These are phyloP conservation scores for Tillandsia fasciculata DNA, from an alignment of 176 grass and related monocot species.

Conservation along the genomic window DNA sequence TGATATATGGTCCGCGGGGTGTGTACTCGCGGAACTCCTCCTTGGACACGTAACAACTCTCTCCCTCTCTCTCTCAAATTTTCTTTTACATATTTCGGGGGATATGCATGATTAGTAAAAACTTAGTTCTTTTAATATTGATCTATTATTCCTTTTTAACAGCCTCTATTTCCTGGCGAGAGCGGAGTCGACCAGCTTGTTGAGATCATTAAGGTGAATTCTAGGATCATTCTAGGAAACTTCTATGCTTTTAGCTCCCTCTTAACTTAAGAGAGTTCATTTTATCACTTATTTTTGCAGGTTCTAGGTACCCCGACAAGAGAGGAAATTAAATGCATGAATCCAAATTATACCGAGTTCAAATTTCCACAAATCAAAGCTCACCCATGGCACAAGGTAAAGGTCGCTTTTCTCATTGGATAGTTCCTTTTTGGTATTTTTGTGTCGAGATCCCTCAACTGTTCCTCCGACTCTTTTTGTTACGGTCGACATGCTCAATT, in stretches of 20 bases:
- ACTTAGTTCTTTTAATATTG: no score
- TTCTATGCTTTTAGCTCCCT: background rate
- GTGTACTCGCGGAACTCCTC: constrained; percentile 64
- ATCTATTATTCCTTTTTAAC: constrained; percentile 12
- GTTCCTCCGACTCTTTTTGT: no score
- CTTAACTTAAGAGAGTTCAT: background rate
- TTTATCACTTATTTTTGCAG: background rate
- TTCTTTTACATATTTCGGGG: background rate
- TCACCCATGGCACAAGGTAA: constrained; percentile 18
- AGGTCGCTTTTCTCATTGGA: background rate
- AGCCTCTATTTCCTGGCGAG: constrained; percentile 60
- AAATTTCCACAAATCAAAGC: constrained; percentile 23
- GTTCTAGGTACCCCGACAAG: constrained; percentile 17
- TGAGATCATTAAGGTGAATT: constrained; percentile 47
- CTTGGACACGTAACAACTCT: constrained; percentile 45
- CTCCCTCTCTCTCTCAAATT: background rate
- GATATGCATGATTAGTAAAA: no score
- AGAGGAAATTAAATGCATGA: constrained; percentile 23
- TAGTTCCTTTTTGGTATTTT: background rate
- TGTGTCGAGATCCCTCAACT: no score
- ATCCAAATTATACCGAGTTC: constrained; percentile 15
- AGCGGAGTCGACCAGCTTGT: constrained; percentile 56
- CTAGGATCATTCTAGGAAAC: background rate
- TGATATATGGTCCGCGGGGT: constrained; percentile 66
- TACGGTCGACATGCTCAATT: no score